A percentile compares a stretch with the other conserved stretches of the same genome.
Evolutionary conservation across 129 eudicot species (phyloP).

Genomic region (Tagetes patula): DNA sequence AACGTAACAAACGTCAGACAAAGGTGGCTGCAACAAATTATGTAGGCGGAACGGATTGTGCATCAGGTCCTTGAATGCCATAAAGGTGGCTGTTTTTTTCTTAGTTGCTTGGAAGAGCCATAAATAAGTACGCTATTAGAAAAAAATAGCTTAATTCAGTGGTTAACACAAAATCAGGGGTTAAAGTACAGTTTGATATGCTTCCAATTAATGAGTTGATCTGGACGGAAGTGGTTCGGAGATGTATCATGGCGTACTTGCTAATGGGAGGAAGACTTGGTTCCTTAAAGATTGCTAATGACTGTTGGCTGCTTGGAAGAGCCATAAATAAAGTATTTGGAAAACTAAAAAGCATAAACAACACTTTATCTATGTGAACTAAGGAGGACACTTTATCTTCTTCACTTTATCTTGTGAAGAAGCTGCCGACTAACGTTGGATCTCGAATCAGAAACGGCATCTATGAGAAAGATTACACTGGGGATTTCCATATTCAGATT

Average conservation of each 20-base stretch:
- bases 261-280: slow-evolving; percentile 34
- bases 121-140: slow-evolving; percentile 22
- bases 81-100: no score
- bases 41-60: no score
- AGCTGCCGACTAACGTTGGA: slow-evolving; percentile 60
- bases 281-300: slow-evolving; percentile 24
- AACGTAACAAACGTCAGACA: neutral
- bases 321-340: slow-evolving; percentile 38
- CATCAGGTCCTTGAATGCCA: no score
- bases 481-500: no score
- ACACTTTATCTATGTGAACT: slow-evolving; percentile 15
- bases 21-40: neutral
- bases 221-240: slow-evolving; percentile 67
- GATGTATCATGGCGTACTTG: slow-evolving; percentile 33
- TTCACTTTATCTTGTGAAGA: slow-evolving; percentile 47
- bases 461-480: slow-evolving; percentile 17
- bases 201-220: slow-evolving; percentile 54
- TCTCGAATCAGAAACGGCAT: slow-evolving; percentile 46
- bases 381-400: slow-evolving; percentile 17
- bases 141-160: slow-evolving; percentile 32
- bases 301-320: slow-evolving; percentile 38
- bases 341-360: slow-evolving; percentile 18
- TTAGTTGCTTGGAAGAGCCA: no score
- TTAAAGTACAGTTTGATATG: slow-evolving; percentile 27
- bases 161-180: slow-evolving; percentile 13